A percentile compares a stretch with the other conserved stretches of the same genome.
Evolutionary conservation across 2,329 filamentous ascomycete species (phyloP).

Genomic region (Cladophialophora exuberans): DNA sequence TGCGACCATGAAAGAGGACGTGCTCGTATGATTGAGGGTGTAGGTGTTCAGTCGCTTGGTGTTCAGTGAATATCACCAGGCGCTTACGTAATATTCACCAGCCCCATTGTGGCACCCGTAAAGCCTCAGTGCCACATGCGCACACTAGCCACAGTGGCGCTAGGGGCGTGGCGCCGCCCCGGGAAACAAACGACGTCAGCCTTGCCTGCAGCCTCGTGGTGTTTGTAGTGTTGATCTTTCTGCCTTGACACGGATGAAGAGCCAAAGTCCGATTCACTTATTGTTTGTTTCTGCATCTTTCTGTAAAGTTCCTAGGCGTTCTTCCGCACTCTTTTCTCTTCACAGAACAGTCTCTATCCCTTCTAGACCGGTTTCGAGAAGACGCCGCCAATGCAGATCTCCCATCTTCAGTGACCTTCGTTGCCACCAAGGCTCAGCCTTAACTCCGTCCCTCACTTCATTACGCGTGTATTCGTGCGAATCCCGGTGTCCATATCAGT

Average conservation of each 20-base stretch:
- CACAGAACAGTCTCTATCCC: not conserved
- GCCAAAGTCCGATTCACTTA: not conserved
- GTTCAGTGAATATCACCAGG: no score
- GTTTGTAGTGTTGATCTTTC: not conserved
- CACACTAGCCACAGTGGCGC: no score
- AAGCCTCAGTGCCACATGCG: no score
- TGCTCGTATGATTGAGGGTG: no score
- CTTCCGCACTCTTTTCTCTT: constrained; percentile 3
- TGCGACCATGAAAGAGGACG: no score
- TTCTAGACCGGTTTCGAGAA: not conserved
- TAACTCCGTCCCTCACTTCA: not conserved
- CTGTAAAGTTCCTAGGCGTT: constrained; percentile 1
- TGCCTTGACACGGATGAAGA: not conserved
- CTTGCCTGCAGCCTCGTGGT: constrained; percentile 11
- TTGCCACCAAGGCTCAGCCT: constrained; percentile 15
- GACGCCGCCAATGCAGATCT: not conserved
- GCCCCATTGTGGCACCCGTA: not conserved
- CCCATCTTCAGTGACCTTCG: constrained; percentile 6
- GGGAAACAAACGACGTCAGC: constrained; percentile 11
- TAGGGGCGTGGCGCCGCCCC: not conserved
- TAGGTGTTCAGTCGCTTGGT: no score
- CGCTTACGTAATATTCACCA: no score
- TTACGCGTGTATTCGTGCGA: not conserved
- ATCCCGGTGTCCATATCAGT: not conserved
- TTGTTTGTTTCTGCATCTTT: constrained; percentile 5